A percentile compares a stretch with the other conserved stretches of the same genome.
These are phyloP conservation scores for Zoysia japonica DNA, from an alignment of 176 grass and related monocot species.

Conservation along the genomic window DNA sequence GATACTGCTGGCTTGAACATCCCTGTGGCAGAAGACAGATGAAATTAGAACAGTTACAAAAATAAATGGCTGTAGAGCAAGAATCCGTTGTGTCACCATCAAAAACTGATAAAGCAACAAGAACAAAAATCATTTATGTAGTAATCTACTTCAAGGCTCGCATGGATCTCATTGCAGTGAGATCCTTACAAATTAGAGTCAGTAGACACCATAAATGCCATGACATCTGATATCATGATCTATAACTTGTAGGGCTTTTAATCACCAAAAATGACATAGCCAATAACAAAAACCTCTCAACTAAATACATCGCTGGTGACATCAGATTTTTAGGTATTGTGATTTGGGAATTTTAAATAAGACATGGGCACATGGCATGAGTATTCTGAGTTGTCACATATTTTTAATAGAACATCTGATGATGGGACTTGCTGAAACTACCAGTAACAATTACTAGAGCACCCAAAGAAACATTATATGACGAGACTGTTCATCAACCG, in stretches of 20 bases:
- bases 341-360: background rate
- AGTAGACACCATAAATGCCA: slow-evolving; percentile 10
- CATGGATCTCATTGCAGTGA: slow-evolving; percentile 13
- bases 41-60: slow-evolving; percentile 24
- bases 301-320: background rate
- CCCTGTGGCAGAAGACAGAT: slow-evolving; percentile 50
- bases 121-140: background rate
- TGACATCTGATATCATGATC: too few relatives aligned
- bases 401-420: slow-evolving; percentile 11
- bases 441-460: slow-evolving; percentile 16
- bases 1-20: slow-evolving; percentile 87
- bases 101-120: slow-evolving; percentile 5
- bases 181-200: background rate
- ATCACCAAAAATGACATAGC: too few relatives aligned
- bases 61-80: background rate
- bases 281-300: slow-evolving; percentile 1
- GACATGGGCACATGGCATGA: background rate
- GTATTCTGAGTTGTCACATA: slow-evolving; percentile 28
- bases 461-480: slow-evolving; percentile 29
- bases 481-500: slow-evolving; percentile 4
- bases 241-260: too few relatives aligned
- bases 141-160: background rate
- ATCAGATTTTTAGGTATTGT: background rate
- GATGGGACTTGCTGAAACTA: slow-evolving; percentile 2
- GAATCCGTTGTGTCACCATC: background rate